Evolutionary conservation across 495 filamentous ascomycete genomes (phyloP), one percentile per base, ranked within the genome.

Genomic region (Penicillium fimorum): DNA sequence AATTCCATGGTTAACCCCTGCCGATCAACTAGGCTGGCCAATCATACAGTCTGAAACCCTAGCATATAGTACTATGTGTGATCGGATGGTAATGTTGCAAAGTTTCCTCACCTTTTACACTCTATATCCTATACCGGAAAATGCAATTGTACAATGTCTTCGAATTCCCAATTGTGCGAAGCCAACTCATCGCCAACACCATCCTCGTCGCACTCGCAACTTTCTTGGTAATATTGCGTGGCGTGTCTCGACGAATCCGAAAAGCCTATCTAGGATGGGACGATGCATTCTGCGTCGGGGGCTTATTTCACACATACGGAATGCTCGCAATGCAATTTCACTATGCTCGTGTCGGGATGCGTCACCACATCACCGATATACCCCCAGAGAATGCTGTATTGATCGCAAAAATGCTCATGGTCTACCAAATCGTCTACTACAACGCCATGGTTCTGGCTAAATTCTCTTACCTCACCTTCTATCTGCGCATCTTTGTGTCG

Each of bases 391-490:
- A 68, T 35, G 57, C 50, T 0, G 41, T 60, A 20, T 7, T 61
- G 8, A 63, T 68, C 18, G 52, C 58, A 7, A 68, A 68, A 32
- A 60, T 64, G 57, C 60, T 66, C 17, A 56, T 66, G 13, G 40
- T 59, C 40, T 63, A 66, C 51, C 60, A 66, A 38, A 54, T 65
- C 12, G 38, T 63, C 9, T 68, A 76, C 52, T 73, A 70, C 18
- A 58, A 70, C 30, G 61, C 68, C 43, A 66, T 83, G 24, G 64
- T 69, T 15, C 58, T 78, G 17, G 76, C 74, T 35, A 82, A 82
- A 55, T 55, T 80, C 32, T 77, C 76, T 38, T 76, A 82, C 33
- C 73, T 82, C 9, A 70, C 70, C 58, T 80, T 81, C 62, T 82
- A 81, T 63, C 69, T 81, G 24, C 77, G 76, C 33, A 72, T 81